Evolutionary conservation across 148 eudicot species (phyloP), one percentile per base, ranked within the genome.

Genomic region (Beta vulgaris): DNA sequence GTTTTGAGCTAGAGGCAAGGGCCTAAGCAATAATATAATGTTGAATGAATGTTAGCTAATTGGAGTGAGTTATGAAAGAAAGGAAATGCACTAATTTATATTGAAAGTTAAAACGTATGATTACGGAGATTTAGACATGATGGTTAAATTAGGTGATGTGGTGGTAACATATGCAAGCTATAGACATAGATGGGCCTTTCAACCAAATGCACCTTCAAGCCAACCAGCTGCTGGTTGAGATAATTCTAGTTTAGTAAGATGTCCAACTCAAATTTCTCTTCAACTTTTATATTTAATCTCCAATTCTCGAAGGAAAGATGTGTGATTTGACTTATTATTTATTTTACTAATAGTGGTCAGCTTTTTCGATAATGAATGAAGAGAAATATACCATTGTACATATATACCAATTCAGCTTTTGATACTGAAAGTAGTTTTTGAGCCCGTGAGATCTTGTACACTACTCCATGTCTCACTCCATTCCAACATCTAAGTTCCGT

Each of bases 1-100:
- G 21, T 26, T 4, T 21, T 15, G 10, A 57, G 31, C 25, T 40
- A 26, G 6, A 35, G 40, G 21, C 16, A 43, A 26, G 25, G 13
- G 25, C 25, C 13, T 39, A 23, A 10, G 16, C 26, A 25, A 3
- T 39, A 39, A 15, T 25, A n/a, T 42, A 58, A 25, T n/a, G 42
- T 13, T 14, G n/a, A 23, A 26, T 26, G 42, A 59, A 63, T 10
- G 68, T 37, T 36, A 37, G 44, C 15, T 36, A 28, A 55, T 74
- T 59, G 40, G 58, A 23, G 40, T 48, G 63, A 14, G 67, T 70
- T 76, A 35, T 65, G 79, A 53, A 28, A 64, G 7, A 55, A 43
- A 57, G 77, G 14, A 53, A 76, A 54, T 35, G 64, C 51, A 28
- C 69, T 21, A 28, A 21, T 13, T 67, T 72, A 72, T 81, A 81